These are phyloP conservation scores for Marasmius oreades DNA, from an alignment of 1,284 basidiomycete species.

Conservation along the genomic window DNA sequence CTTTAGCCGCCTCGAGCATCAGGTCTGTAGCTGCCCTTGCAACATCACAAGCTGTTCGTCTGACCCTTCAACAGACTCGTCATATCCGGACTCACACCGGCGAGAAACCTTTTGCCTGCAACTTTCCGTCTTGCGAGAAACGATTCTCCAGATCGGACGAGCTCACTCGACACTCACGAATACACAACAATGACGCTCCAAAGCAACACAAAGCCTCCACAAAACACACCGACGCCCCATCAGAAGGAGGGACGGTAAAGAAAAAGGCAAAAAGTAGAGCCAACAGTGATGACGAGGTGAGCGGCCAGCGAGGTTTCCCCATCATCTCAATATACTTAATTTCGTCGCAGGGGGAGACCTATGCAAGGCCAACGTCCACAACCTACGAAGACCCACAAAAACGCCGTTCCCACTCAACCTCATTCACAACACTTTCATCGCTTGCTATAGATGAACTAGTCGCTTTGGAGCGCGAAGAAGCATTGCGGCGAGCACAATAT, in stretches of 20 bases:
- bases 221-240: constrained; percentile 31
- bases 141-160: constrained; percentile 97
- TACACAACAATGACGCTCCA: constrained; percentile 66
- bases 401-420: constrained; percentile 33
- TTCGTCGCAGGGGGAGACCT: constrained; percentile 51
- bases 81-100: constrained; percentile 98
- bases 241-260: constrained; percentile 30
- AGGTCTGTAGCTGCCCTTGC: constrained; percentile 50
- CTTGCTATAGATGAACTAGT: constrained; percentile 86
- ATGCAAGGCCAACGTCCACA: constrained; percentile 64
- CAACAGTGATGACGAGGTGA: constrained; percentile 77
- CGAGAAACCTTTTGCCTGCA: constrained; percentile 95
- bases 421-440: constrained; percentile 72
- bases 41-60: constrained; percentile 4
- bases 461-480: constrained; percentile 82
- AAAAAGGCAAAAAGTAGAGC: constrained; percentile 77
- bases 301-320: constrained; percentile 23
- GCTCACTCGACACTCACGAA: constrained; percentile 92
- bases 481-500: constrained; percentile 79
- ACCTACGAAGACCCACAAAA: constrained; percentile 44
- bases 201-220: constrained; percentile 11
- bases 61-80: constrained; percentile 64
- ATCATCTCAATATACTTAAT: constrained; percentile 16
- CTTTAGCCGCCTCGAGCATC: constrained; percentile 90
- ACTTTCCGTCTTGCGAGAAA: constrained; percentile 94